Evolutionary conservation across 202 grass and related monocot species (phyloP).

Genomic region (Alloteropsis angusta): DNA sequence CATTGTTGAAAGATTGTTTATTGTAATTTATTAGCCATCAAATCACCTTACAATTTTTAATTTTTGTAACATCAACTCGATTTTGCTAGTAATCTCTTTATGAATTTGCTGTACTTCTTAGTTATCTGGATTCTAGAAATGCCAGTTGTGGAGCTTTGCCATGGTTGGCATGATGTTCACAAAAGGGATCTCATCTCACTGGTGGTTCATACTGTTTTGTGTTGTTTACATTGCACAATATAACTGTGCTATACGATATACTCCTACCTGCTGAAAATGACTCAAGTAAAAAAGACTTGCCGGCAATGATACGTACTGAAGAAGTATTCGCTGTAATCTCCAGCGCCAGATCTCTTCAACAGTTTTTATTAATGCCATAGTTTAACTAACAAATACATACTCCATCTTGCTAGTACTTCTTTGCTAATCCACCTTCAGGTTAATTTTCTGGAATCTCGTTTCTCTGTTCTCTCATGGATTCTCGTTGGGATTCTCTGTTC

Average conservation of each 20-base stretch:
- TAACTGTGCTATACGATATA: not conserved
- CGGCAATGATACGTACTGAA: not conserved
- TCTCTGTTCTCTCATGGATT: not conserved
- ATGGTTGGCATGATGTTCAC: not conserved
- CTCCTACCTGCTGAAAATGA: not conserved
- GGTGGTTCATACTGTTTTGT: not conserved
- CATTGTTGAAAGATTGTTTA: conserved; percentile 27
- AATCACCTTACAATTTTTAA: conserved; percentile 21
- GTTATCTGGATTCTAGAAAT: not conserved
- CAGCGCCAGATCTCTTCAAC: not conserved
- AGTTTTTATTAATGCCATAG: conserved; percentile 33
- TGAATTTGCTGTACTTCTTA: conserved; percentile 21
- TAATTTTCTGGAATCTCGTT: not conserved
- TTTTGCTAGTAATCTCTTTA: conserved; percentile 37
- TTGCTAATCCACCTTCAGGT: not conserved
- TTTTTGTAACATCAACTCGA: conserved; percentile 49
- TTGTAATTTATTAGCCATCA: conserved; percentile 33
- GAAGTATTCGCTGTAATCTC: conserved; percentile 6
- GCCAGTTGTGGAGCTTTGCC: not conserved
- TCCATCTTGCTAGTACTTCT: conserved; percentile 23
- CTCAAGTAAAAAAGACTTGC: not conserved
- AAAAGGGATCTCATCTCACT: not conserved
- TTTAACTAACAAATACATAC: not conserved
- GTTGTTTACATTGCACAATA: not conserved
- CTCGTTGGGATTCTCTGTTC: too few relatives aligned